Evolutionary conservation across 768 basidiomycete species (phyloP).

Genomic region (Thelephora ganbajun): DNA sequence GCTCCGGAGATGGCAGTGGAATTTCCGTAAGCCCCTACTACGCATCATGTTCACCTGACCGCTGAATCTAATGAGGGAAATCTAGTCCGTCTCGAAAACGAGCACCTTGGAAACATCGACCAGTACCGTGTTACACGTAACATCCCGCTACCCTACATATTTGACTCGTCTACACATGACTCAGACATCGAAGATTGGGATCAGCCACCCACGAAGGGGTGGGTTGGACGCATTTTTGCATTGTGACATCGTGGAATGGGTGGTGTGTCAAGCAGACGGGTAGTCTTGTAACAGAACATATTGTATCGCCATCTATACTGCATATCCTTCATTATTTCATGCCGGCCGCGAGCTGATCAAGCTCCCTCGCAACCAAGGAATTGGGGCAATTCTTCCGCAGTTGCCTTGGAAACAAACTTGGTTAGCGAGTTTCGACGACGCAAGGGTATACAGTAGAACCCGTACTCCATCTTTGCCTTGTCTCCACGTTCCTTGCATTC

Average conservation of each 20-base stretch:
- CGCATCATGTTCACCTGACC: background rate
- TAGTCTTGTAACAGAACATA: no score
- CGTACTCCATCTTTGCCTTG: constrained; percentile 74
- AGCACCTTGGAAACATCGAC: constrained; percentile 87
- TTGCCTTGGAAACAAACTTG: constrained; percentile 31
- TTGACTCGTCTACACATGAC: constrained; percentile 30
- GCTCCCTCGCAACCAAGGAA: constrained; percentile 63
- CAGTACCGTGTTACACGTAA: constrained; percentile 84
- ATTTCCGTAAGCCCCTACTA: constrained; percentile 54
- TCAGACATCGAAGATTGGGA: constrained; percentile 25
- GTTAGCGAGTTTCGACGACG: background rate
- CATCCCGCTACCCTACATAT: constrained; percentile 66
- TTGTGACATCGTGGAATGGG: no score
- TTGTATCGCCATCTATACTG: no score
- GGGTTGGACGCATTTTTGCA: no score
- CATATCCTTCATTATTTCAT: constrained; percentile 39
- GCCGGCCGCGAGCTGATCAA: constrained; percentile 46
- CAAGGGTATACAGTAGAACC: constrained; percentile 13
- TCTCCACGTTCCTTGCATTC: constrained; percentile 87
- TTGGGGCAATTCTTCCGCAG: constrained; percentile 67
- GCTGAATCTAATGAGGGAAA: background rate
- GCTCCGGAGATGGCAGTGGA: constrained; percentile 79
- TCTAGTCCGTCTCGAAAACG: constrained; percentile 72
- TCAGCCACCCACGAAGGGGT: no score
- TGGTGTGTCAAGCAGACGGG: no score